Evolutionary conservation across 2,329 filamentous ascomycete species (phyloP).

Genomic region (Ophiostoma novo-ulmi): DNA sequence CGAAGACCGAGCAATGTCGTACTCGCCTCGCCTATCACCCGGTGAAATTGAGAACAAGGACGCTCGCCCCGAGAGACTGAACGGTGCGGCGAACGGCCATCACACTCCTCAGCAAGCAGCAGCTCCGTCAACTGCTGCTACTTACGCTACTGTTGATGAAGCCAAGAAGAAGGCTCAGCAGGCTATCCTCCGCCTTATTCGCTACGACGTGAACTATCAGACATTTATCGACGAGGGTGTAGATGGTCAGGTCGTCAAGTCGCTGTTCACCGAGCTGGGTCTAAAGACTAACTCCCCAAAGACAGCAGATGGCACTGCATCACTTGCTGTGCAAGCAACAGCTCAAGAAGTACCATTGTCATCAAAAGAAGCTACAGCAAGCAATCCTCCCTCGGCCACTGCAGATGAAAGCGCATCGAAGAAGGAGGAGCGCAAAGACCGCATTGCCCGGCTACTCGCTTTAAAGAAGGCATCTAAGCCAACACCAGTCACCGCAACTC

Average conservation of each 20-base stretch:
- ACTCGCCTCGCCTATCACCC: conserved; percentile 25
- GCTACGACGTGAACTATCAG: conserved; percentile 65
- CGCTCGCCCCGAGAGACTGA: too few species aligned
- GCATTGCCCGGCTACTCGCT: conserved; percentile 71
- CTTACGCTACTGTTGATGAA: conserved; percentile 36
- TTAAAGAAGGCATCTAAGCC: conserved; percentile 56
- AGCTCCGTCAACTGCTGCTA: background rate
- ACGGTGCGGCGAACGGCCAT: background rate
- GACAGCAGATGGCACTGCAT: background rate
- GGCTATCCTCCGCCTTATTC: conserved; percentile 60
- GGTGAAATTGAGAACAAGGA: conserved; percentile 13
- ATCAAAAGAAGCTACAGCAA: background rate
- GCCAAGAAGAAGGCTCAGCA: conserved; percentile 57
- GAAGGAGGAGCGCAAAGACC: conserved; percentile 64
- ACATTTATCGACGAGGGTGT: conserved; percentile 70
- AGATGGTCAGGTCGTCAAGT: conserved; percentile 55
- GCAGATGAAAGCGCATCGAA: conserved; percentile 11
- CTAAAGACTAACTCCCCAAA: conserved; percentile 35
- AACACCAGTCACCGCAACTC: background rate
- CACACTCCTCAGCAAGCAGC: background rate
- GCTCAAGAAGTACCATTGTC: background rate
- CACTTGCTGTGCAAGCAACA: conserved; percentile 15
- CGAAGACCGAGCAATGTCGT: conserved; percentile 21
- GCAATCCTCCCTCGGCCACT: background rate
- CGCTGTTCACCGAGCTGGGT: conserved; percentile 64